These are phyloP conservation scores for Ceratopteris richardii DNA, from an alignment of 75 land plant genomes.

Conservation along the genomic window DNA sequence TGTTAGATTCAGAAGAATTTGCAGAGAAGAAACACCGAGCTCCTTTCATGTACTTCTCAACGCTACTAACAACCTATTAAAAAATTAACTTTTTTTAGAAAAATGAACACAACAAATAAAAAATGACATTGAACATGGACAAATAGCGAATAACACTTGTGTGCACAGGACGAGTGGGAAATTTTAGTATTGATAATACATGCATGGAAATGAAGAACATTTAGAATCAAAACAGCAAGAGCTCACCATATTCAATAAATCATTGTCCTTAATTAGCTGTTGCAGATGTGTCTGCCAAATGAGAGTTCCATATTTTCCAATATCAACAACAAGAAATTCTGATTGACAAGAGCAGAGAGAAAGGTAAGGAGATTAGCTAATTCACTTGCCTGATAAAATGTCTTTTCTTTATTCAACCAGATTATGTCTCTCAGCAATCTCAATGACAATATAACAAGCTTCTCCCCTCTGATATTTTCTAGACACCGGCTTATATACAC, in stretches of 20 bases:
- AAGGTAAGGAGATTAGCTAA: neutral
- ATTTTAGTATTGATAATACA: neutral
- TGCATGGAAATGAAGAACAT: neutral
- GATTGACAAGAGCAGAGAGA: too few species aligned
- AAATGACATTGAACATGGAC: neutral
- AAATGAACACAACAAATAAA: neutral
- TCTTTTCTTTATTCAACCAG: slow-evolving; percentile 19
- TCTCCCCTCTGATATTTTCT: slow-evolving; percentile 11
- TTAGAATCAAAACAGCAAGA: neutral
- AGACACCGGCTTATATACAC: slow-evolving; percentile 21
- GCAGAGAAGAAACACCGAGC: neutral
- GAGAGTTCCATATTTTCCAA: slow-evolving; percentile 5
- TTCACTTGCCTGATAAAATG: slow-evolving; percentile 23
- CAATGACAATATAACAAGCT: slow-evolving; percentile 21
- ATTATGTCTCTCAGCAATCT: slow-evolving; percentile 20
- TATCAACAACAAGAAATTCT: neutral
- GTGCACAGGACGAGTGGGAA: too few species aligned
- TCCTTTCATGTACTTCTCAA: slow-evolving; percentile 12
- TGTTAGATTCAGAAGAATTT: neutral
- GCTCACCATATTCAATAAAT: slow-evolving; percentile 19
- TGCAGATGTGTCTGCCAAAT: slow-evolving; percentile 21
- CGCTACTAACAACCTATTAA: slow-evolving; percentile 20
- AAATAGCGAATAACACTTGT: too few species aligned
- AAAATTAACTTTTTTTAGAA: neutral
- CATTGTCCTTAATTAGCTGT: slow-evolving; percentile 18